These are phyloP conservation scores for Emmonsiellopsis sp. DNA, from an alignment of 2,329 filamentous ascomycete genomes.

Conservation along the genomic window DNA sequence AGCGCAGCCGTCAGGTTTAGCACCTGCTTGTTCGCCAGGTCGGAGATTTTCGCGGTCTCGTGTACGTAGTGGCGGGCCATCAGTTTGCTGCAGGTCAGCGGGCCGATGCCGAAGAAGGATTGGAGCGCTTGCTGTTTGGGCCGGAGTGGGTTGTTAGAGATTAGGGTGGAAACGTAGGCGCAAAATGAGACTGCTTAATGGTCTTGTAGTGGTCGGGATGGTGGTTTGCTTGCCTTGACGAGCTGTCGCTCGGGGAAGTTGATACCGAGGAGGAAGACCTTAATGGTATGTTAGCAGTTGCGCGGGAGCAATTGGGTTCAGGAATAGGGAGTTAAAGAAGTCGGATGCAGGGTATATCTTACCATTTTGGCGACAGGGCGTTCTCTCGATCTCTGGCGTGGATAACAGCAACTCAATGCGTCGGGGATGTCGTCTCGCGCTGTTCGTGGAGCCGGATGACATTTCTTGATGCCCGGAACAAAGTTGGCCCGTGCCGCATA, in stretches of 20 bases:
- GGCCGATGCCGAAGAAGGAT: conserved; percentile 78
- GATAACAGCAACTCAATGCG: background rate
- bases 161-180: background rate
- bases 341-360: background rate
- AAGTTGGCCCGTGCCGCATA: background rate
- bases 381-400: background rate
- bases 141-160: background rate
- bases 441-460: background rate
- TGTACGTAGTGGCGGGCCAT: conserved; percentile 88
- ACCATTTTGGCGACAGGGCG: conserved; percentile 22
- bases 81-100: conserved; percentile 59
- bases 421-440: background rate
- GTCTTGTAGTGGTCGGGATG: background rate
- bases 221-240: conserved; percentile 56
- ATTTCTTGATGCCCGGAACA: conserved; percentile 3
- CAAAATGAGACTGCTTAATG: background rate
- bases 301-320: background rate
- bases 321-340: background rate
- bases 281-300: background rate
- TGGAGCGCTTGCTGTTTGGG: conserved; percentile 50
- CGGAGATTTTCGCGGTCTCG: conserved; percentile 67
- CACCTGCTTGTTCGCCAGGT: conserved; percentile 65
- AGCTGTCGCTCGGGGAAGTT: conserved; percentile 78
- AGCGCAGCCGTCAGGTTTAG: conserved; percentile 77
- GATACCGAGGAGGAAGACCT: conserved; percentile 80